Percentiles rank a stretch among this genome's conserved stretches.
These are phyloP conservation scores for Ceratobasidium sp. DNA, from an alignment of 1,284 basidiomycete species.

Conservation along the genomic window DNA sequence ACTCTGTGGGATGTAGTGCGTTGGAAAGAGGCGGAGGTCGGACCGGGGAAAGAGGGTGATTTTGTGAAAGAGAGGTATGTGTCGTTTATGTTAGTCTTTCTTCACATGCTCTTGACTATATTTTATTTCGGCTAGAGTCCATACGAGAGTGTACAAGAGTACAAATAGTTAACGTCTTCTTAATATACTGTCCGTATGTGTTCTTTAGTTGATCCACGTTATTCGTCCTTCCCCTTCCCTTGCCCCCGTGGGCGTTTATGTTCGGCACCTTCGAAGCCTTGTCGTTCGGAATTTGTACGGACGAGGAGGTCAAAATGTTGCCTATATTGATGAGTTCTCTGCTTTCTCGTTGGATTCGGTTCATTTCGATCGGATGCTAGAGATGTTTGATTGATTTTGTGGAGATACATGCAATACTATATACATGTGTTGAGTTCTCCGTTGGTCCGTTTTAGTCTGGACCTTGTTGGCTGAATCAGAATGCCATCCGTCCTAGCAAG, in stretches of 20 bases:
- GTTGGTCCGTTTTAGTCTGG: constrained; percentile 18
- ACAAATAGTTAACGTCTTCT: constrained; percentile 24
- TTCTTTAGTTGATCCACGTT: too few species aligned
- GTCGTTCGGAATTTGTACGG: constrained; percentile 12
- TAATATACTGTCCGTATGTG: too few species aligned
- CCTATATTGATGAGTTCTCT: neutral
- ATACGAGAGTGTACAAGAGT: constrained; percentile 63
- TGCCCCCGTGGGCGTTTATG: neutral
- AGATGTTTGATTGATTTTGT: constrained; percentile 7
- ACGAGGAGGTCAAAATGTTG: constrained; percentile 43
- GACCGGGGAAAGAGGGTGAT: constrained; percentile 62
- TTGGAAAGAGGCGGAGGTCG: constrained; percentile 66
- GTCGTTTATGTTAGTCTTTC: neutral
- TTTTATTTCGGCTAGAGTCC: constrained; percentile 60
- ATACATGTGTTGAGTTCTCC: neutral
- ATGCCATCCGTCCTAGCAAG: neutral
- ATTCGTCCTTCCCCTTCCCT: neutral
- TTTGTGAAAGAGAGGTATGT: constrained; percentile 71
- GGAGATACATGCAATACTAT: constrained; percentile 24
- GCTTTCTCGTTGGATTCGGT: constrained; percentile 22
- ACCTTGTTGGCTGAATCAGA: neutral
- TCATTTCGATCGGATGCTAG: neutral
- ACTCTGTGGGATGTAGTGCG: constrained; percentile 72
- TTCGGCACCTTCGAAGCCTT: constrained; percentile 44
- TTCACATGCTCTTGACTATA: neutral